A percentile compares a stretch with the other conserved stretches of the same genome.
Evolutionary conservation across 805 yeast genomes (phyloP).

Genomic region (Crinitomyces ghanaensis): DNA sequence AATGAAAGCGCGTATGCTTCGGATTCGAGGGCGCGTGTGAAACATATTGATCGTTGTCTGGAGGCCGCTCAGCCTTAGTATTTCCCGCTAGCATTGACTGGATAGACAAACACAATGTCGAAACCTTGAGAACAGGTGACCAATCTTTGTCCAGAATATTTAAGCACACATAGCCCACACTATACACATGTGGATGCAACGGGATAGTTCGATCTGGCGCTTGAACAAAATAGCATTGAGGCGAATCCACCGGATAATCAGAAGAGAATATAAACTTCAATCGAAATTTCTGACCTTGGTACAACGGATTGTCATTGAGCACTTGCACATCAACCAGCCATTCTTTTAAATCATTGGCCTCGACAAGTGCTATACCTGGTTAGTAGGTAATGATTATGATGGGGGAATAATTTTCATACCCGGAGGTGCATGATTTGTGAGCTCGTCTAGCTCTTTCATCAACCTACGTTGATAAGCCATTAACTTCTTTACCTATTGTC

Average conservation of each 20-base stretch:
- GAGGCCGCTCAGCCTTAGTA: conserved; percentile 37
- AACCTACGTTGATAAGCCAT: conserved; percentile 2
- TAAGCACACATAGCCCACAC: conserved; percentile 70
- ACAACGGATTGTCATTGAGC: conserved; percentile 28
- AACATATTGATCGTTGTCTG: conserved; percentile 42
- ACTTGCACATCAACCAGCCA: conserved; percentile 32
- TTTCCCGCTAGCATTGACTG: conserved; percentile 56
- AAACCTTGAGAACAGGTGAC: conserved; percentile 48
- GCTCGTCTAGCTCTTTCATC: conserved; percentile 1
- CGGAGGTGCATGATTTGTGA: neutral
- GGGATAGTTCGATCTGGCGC: conserved; percentile 34
- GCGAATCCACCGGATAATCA: conserved; percentile 48
- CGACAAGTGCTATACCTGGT: conserved; percentile 22
- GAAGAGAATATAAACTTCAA: conserved; percentile 34
- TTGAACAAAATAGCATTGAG: conserved; percentile 42
- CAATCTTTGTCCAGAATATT: conserved; percentile 53
- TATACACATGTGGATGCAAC: conserved; percentile 61
- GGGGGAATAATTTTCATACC: neutral
- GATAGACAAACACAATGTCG: conserved; percentile 35
- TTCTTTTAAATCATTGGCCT: conserved; percentile 25
- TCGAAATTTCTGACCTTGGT: conserved; percentile 29
- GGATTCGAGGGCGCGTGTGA: conserved; percentile 49
- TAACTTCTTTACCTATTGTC: too few species aligned
- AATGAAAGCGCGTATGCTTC: conserved; percentile 33
- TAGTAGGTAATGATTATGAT: neutral